phyloP scores from a whole-genome alignment of 371 early-diverging fungal genomes.

The Thermomucor indicae-seudaticae region DNA sequence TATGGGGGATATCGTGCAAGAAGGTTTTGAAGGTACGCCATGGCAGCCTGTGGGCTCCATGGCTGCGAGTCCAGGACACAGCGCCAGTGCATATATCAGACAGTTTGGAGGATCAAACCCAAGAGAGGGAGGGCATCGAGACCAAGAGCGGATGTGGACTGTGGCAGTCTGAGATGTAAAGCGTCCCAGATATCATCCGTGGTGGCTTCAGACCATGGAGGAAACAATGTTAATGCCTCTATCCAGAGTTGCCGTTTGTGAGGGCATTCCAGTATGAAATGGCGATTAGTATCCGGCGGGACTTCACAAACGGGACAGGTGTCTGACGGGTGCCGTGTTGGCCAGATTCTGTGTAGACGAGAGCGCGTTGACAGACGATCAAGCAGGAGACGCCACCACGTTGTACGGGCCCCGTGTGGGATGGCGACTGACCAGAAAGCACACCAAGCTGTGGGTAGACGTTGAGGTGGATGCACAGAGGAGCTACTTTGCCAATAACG shows the following conservation, averaged over 20 bases:
- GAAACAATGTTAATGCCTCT: not conserved
- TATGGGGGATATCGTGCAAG: too few relatives aligned
- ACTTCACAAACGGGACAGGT: not conserved
- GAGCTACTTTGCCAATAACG: too few relatives aligned
- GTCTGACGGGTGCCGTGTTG: not conserved
- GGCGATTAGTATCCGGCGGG: not conserved
- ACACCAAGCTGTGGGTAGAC: too few relatives aligned
- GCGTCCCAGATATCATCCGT: not conserved
- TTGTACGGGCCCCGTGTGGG: not conserved
- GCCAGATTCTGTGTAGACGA: not conserved
- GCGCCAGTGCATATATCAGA: too few relatives aligned
- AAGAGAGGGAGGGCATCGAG: too few relatives aligned
- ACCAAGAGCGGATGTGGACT: too few relatives aligned
- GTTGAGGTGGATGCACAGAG: too few relatives aligned
- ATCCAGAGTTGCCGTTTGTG: not conserved
- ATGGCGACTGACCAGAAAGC: not conserved
- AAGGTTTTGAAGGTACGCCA: too few relatives aligned
- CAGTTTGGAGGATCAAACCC: too few relatives aligned
- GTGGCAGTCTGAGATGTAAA: too few relatives aligned
- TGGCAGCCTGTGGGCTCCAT: too few relatives aligned
- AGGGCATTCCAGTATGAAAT: not conserved
- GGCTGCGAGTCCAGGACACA: too few relatives aligned
- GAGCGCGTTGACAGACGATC: not conserved
- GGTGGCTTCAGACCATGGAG: not conserved
- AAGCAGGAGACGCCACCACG: not conserved